phyloP scores from a whole-genome alignment of 768 basidiomycete genomes.

The Mycena sanguinolenta region DNA sequence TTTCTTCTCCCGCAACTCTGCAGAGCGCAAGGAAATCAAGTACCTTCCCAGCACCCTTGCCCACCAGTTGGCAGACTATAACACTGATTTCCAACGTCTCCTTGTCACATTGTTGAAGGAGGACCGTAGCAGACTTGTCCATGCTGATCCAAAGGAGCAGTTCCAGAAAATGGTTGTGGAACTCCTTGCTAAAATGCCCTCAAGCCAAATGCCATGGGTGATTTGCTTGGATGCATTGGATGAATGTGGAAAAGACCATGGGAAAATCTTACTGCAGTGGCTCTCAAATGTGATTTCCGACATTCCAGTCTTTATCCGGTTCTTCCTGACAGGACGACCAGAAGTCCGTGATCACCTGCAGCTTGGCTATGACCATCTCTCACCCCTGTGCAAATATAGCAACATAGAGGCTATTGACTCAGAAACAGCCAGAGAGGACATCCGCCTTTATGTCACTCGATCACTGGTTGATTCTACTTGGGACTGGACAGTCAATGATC shows the following conservation, averaged over 20 bases:
- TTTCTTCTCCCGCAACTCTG: neutral
- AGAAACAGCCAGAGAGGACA: neutral
- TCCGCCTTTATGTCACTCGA: neutral
- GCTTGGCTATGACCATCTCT: neutral
- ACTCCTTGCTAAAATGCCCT: neutral
- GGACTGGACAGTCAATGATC: conserved; percentile 1
- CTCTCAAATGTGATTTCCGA: conserved; percentile 4
- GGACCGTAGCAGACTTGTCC: neutral
- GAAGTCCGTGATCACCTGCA: conserved; percentile 10
- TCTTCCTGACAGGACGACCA: conserved; percentile 25
- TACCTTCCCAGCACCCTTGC: neutral
- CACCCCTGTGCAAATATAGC: neutral
- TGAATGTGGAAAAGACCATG: conserved; percentile 20
- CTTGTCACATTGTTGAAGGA: neutral
- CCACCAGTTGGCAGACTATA: neutral
- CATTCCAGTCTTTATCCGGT: conserved; percentile 5
- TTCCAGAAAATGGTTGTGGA: neutral
- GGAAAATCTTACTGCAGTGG: conserved; percentile 13
- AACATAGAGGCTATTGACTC: neutral
- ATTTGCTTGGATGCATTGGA: conserved; percentile 15
- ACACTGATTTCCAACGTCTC: neutral
- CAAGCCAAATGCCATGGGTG: neutral
- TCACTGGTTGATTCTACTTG: neutral
- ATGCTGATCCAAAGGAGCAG: neutral
- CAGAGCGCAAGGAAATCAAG: neutral